These are phyloP conservation scores for Alternaria panax DNA, from an alignment of 2,329 filamentous ascomycete genomes.

Conservation along the genomic window DNA sequence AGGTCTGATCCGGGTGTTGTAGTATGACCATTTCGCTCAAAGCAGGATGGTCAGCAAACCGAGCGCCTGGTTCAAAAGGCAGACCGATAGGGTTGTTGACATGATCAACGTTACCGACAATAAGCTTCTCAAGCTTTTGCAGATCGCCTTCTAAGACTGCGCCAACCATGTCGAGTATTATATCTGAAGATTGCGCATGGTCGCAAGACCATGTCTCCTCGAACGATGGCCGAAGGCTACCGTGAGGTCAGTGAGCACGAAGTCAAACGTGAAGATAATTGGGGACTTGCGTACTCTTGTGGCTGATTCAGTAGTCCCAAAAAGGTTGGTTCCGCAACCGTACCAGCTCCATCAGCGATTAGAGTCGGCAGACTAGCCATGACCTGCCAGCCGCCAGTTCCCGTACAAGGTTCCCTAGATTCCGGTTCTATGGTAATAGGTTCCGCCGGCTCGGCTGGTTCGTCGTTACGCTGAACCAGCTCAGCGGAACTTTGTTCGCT, in stretches of 20 bases:
- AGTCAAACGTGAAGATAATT: neutral
- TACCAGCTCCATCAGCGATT: neutral
- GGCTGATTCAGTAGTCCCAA: slow-evolving; percentile 17
- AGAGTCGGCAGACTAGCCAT: slow-evolving; percentile 5
- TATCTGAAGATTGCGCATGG: slow-evolving; percentile 14
- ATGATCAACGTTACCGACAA: slow-evolving; percentile 32
- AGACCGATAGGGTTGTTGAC: slow-evolving; percentile 43
- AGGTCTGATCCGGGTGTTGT: slow-evolving; percentile 41
- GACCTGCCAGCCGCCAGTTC: slow-evolving; percentile 18
- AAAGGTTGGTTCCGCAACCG: slow-evolving; percentile 16
- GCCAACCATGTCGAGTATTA: slow-evolving; percentile 39
- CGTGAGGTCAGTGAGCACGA: neutral
- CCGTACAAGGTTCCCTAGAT: neutral
- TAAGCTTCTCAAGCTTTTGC: slow-evolving; percentile 34
- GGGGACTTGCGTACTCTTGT: slow-evolving; percentile 12
- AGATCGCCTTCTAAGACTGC: slow-evolving; percentile 36
- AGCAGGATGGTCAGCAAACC: slow-evolving; percentile 37
- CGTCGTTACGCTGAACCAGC: slow-evolving; percentile 11
- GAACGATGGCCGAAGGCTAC: slow-evolving; percentile 19
- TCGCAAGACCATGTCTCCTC: slow-evolving; percentile 26
- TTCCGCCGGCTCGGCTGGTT: slow-evolving; percentile 13
- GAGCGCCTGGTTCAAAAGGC: slow-evolving; percentile 33
- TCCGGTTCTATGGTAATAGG: slow-evolving; percentile 1
- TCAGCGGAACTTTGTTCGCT: slow-evolving; percentile 2
- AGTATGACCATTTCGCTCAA: slow-evolving; percentile 37